Evolutionary conservation across 352 stramenopile species (phyloP).

Genomic region (Salisapilia sapeloensis): DNA sequence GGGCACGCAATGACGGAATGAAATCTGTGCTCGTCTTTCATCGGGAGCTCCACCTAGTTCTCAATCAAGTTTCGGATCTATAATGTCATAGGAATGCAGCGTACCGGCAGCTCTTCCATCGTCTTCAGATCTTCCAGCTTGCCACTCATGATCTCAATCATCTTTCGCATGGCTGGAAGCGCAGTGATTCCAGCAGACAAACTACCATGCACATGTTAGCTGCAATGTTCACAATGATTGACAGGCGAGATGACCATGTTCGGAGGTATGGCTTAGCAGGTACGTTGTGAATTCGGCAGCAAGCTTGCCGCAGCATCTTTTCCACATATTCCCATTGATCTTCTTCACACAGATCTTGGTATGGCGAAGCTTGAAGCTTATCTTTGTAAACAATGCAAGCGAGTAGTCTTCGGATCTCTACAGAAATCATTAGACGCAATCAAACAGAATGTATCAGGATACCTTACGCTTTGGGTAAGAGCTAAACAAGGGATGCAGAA

Average conservation of each 20-base stretch:
- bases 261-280: slow-evolving; percentile 55
- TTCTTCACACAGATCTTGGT: slow-evolving; percentile 53
- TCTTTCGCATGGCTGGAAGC: slow-evolving; percentile 61
- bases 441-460: not conserved
- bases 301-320: slow-evolving; percentile 50
- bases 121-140: slow-evolving; percentile 59
- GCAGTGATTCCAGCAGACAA: slow-evolving; percentile 51
- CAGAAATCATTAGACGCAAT: not conserved
- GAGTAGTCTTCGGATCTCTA: slow-evolving; percentile 67
- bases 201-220: slow-evolving; percentile 8
- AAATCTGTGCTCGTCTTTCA: slow-evolving; percentile 67
- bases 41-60: slow-evolving; percentile 65
- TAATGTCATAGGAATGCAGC: slow-evolving; percentile 1
- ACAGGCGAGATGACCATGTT: slow-evolving; percentile 18
- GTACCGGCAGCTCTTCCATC: slow-evolving; percentile 56
- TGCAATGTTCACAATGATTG: not conserved
- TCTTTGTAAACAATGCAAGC: slow-evolving; percentile 65
- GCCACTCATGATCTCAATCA: slow-evolving; percentile 58
- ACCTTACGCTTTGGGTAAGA: slow-evolving; percentile 30
- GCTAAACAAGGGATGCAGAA: slow-evolving; percentile 36
- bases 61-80: not conserved
- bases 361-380: slow-evolving; percentile 51
- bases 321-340: slow-evolving; percentile 58
- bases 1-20: slow-evolving; percentile 80
- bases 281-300: slow-evolving; percentile 49